Evolutionary conservation across 352 stramenopile species (phyloP), one percentile per base, ranked within the genome.

Genomic region (Phytophthora sansomeana): DNA sequence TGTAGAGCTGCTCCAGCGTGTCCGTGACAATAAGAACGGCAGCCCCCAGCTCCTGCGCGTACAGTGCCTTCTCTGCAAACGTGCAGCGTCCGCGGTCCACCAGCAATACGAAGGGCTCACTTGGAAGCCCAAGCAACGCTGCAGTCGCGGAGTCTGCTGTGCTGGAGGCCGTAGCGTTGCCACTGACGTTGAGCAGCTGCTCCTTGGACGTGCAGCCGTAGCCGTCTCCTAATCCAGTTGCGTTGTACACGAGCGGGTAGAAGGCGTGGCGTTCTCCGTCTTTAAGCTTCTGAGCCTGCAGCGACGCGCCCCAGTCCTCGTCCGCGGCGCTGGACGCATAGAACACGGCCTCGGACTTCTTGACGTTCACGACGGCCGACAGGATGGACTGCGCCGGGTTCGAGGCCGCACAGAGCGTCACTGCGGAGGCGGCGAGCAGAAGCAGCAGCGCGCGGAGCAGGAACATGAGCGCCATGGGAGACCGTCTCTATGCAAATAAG

Each of bases 31-130:
- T 72, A 11, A 97, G 60, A 29, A 87, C 81, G 11, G 73, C 63
- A 4, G 87, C 87, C 47, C 87, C 89, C 10, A 90, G 63, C 38
- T 83, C 60, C 54, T 93, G 76, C 3, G 89, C 89, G 52, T 86
- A 83, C 36, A 77, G 70, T 4, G 86, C 79, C 69, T 97, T 97
- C 44, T 92, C 75, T 3, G 75, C 72, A 63, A 92, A 97, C 6
- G 85, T 79, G 75, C 89, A 96, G 35, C 52, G 47, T 0, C 87
- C 87, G 50, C 89, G 85, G 59, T 93, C 77, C 24, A 95, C 82
- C 16, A 95, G 51, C 48, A 95, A 59, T 44, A 90, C 77, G 55
- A 93, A 93, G 3, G 79, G 69, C 19, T 71, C 36, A 43, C 63
- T 28, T 2, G 74, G 72, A 3, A 77, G 48, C 29, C 63, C 72